Conservation (phyloP, 2,329 filamentous ascomycete species). For the Rhynchosporium graminicola region DNA sequence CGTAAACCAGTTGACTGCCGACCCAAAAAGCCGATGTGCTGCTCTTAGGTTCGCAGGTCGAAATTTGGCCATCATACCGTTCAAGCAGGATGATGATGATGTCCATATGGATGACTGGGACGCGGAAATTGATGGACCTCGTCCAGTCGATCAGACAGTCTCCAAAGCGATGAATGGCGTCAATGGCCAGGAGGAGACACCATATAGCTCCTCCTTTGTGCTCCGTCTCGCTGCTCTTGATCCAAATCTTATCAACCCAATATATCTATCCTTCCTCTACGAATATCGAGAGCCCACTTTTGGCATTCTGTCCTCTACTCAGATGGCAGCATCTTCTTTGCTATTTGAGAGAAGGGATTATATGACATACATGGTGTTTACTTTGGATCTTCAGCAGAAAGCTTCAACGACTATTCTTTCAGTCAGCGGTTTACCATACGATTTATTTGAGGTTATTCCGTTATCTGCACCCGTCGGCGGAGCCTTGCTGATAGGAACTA, state of each 20-base stretch:
- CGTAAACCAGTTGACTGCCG: conserved; percentile 80
- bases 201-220: conserved; percentile 90
- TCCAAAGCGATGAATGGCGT: conserved; percentile 35
- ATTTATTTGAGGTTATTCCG: conserved; percentile 79
- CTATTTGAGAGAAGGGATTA: conserved; percentile 77
- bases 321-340: conserved; percentile 72
- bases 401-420: conserved; percentile 92
- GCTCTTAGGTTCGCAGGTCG: conserved; percentile 88
- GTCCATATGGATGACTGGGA: conserved; percentile 92
- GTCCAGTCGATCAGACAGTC: conserved; percentile 51
- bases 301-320: conserved; percentile 82
- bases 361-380: conserved; percentile 90
- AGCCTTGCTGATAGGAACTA: conserved; percentile 80
- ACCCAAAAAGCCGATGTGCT: conserved; percentile 90
- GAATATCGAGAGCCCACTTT: conserved; percentile 98
- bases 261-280: conserved; percentile 90
- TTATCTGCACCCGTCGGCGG: conserved; percentile 86
- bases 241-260: conserved; percentile 80
- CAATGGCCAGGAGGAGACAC: conserved; percentile 52
- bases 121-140: conserved; percentile 72
- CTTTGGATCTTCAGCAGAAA: conserved; percentile 87
- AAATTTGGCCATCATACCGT: conserved; percentile 91
- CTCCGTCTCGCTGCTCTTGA: conserved; percentile 87
- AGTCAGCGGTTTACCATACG: conserved; percentile 80
- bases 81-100: conserved; percentile 82